Conservation (phyloP, 2,329 filamentous ascomycete genomes). For the Aspergillus brunneoviolaceus region DNA sequence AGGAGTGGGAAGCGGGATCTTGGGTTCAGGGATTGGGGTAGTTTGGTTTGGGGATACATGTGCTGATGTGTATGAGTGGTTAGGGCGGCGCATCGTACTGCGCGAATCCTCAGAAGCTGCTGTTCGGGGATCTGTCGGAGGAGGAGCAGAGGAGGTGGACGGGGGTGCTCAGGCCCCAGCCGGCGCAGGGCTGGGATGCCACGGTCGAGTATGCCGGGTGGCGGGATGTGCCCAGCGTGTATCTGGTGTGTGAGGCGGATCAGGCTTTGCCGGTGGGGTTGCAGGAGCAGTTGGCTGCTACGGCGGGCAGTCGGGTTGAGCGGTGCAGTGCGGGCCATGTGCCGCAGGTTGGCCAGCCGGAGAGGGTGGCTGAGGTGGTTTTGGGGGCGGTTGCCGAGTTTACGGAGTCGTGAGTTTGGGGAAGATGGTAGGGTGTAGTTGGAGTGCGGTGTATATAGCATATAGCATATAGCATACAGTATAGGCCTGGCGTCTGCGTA, state of each 20-base stretch:
- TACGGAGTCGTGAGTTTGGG: neutral
- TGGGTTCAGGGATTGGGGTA: too few species aligned
- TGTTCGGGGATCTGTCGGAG: neutral
- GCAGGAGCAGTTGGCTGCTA: slow-evolving; percentile 3
- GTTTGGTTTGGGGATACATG: too few species aligned
- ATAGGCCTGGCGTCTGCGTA: neutral
- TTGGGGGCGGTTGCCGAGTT: neutral
- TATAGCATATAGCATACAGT: too few species aligned
- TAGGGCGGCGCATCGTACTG: slow-evolving; percentile 2
- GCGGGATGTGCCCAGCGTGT: slow-evolving; percentile 5
- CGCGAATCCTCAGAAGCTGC: neutral
- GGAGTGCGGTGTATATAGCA: too few species aligned
- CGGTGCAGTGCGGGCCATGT: slow-evolving; percentile 1
- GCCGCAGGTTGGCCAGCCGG: neutral
- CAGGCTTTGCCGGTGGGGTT: neutral
- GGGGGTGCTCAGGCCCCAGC: neutral
- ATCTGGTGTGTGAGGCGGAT: slow-evolving; percentile 1
- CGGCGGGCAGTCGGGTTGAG: neutral
- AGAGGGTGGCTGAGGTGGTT: neutral
- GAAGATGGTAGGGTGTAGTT: neutral
- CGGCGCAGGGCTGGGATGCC: slow-evolving; percentile 3
- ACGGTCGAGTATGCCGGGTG: slow-evolving; percentile 3
- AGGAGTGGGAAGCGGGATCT: too few species aligned
- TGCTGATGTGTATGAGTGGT: too few species aligned
- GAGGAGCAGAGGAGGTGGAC: neutral